Percentiles rank a stretch among this genome's conserved stretches.
Conservation (phyloP, 2,329 filamentous ascomycete species). For the Pseudogymnoascus sp. region DNA sequence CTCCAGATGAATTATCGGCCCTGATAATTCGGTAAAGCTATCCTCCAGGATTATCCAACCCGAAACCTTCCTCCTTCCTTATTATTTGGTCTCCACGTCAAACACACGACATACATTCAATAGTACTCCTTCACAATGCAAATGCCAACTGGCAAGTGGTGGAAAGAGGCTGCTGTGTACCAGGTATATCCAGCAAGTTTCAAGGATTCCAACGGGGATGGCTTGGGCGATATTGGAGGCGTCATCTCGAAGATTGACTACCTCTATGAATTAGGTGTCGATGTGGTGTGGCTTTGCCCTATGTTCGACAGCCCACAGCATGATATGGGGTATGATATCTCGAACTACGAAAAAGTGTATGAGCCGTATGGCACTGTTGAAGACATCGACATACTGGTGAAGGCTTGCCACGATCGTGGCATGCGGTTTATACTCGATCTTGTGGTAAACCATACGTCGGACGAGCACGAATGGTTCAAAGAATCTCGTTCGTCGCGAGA, state of each 20-base stretch:
- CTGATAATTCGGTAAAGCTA: neutral
- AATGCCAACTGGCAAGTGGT: slow-evolving; percentile 32
- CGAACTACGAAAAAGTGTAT: slow-evolving; percentile 59
- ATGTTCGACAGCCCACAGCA: slow-evolving; percentile 55
- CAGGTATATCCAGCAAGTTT: slow-evolving; percentile 51
- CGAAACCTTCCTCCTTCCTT: neutral
- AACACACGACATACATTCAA: neutral
- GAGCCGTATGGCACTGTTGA: slow-evolving; percentile 56
- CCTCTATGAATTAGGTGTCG: slow-evolving; percentile 49
- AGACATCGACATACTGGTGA: slow-evolving; percentile 55
- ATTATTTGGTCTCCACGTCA: neutral
- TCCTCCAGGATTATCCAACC: neutral
- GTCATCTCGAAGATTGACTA: slow-evolving; percentile 55
- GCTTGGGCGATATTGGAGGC: slow-evolving; percentile 52
- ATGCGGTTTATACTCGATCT: slow-evolving; percentile 69
- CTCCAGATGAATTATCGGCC: neutral
- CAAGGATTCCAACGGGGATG: slow-evolving; percentile 49
- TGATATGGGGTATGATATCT: slow-evolving; percentile 65
- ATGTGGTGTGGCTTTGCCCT: slow-evolving; percentile 59
- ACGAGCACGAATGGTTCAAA: slow-evolving; percentile 58
- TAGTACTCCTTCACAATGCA: neutral
- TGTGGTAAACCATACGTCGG: slow-evolving; percentile 70
- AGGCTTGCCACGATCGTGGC: slow-evolving; percentile 49
- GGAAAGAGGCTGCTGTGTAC: slow-evolving; percentile 49
- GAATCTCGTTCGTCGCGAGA: slow-evolving; percentile 42